These are phyloP conservation scores for Prunus mongolica DNA, from an alignment of 306 rosid species.

Conservation along the genomic window DNA sequence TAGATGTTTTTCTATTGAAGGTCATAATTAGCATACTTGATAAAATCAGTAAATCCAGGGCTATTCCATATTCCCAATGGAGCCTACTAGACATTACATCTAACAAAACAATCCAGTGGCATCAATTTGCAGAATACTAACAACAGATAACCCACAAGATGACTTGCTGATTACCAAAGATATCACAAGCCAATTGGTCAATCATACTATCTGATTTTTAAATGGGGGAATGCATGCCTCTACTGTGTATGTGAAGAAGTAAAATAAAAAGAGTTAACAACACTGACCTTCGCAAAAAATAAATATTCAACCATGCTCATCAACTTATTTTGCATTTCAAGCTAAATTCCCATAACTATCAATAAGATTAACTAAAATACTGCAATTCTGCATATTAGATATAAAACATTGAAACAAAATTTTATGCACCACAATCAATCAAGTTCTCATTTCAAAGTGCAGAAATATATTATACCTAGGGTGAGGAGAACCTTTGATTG, in stretches of 20 bases:
- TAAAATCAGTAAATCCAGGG: neutral
- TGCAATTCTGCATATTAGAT: neutral
- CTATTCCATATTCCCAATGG: neutral
- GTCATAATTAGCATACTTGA: constrained; percentile 1
- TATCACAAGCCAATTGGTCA: neutral
- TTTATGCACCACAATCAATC: constrained; percentile 4
- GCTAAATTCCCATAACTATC: constrained; percentile 15
- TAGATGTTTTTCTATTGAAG: constrained; percentile 3
- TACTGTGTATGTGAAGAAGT: neutral
- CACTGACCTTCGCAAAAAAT: neutral
- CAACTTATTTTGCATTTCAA: neutral
- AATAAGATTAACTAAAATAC: neutral
- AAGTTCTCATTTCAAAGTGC: neutral
- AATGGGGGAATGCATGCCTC: neutral
- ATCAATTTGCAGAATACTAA: neutral
- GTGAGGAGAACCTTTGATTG: constrained; percentile 99
- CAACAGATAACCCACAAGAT: constrained; percentile 1
- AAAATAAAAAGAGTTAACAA: neutral
- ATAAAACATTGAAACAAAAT: neutral
- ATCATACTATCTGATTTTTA: neutral
- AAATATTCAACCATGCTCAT: neutral
- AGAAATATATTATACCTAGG: constrained; percentile 61
- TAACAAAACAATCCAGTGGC: neutral
- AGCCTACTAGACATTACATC: constrained; percentile 5
- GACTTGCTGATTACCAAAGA: neutral